phyloP scores from a whole-genome alignment of 1,139 yeast species.

The Blastobotrys proliferans region DNA sequence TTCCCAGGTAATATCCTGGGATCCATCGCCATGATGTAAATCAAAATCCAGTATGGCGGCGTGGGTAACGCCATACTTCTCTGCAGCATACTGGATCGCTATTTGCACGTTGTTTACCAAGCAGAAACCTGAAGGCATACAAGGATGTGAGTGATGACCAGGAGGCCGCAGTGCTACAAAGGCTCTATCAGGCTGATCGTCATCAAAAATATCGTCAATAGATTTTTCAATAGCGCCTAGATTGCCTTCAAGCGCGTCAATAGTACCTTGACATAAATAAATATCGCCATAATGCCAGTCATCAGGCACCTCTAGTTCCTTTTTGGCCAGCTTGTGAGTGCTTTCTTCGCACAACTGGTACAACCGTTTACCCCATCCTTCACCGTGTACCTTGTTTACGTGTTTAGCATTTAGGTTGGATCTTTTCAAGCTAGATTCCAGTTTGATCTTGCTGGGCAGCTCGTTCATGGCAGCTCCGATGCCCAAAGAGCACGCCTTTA shows the following conservation, averaged over 20 bases:
- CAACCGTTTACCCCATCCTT: constrained; percentile 63
- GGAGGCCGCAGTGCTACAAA: constrained; percentile 79
- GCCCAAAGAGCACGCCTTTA: constrained; percentile 73
- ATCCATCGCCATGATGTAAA: constrained; percentile 90
- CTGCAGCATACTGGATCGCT: constrained; percentile 74
- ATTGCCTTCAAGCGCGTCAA: constrained; percentile 73
- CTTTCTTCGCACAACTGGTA: constrained; percentile 58
- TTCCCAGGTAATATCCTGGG: constrained; percentile 85
- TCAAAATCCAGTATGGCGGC: constrained; percentile 82
- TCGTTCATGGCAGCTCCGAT: constrained; percentile 71
- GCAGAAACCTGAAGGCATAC: constrained; percentile 85
- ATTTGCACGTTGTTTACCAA: constrained; percentile 77
- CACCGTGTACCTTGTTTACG: constrained; percentile 72
- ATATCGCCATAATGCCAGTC: constrained; percentile 86
- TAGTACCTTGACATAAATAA: constrained; percentile 62
- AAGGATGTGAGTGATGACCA: constrained; percentile 87
- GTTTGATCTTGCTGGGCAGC: constrained; percentile 57
- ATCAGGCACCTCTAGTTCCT: constrained; percentile 69
- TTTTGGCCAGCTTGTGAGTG: constrained; percentile 49
- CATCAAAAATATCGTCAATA: constrained; percentile 50
- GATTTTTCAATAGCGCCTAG: constrained; percentile 76
- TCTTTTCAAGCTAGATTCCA: constrained; percentile 47
- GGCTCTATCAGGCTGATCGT: constrained; percentile 46
- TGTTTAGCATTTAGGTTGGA: constrained; percentile 51
- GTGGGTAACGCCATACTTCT: constrained; percentile 63